Base-by-base conservation (phyloP, 352 stramenopile genomes). In the Peronospora destructor region DNA sequence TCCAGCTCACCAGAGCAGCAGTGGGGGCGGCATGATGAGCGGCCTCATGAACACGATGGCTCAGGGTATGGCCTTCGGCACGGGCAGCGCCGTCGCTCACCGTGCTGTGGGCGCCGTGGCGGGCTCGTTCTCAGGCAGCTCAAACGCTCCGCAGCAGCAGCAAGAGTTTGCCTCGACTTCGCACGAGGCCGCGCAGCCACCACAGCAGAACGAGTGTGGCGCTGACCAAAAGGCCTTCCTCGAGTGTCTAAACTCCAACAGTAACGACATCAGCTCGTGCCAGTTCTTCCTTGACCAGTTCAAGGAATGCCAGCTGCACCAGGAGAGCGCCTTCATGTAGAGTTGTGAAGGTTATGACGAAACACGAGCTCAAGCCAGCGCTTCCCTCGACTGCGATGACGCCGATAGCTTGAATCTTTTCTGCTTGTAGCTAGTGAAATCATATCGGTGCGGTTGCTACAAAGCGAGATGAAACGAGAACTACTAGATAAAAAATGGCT, bases 61-160 rank as follows among this genome's bases (percentile, higher is more conserved):
- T 17, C 85, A 97, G 72, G 95, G 95, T 54, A 98, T 98, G 88
- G 95, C 94, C n/a, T 98, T 98, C 67, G 95, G 95, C 62, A 98
- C 91, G 42, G 95, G 95, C 57, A 97, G 84, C 45, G 91, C 93
- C 28, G 96, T 98, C 53, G 95, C 94, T 13, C 95, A 98, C 66
- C 90, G 86, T 43, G 94, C 79, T 4, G 84, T 92, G n/a, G 77
- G 79, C 29, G 82, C 81, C 45, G 82, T 86, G 23, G 78, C 73
- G 12, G 66, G 68, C 52, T 87, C 78, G 60, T 73, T 94, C 53
- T 66, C 68, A 26, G 74, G 84, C 25, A 50, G 72, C 43, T 78
- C 68, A 46, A 71, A 85, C 23, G 65, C 64, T 7, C 63, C 75
- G 13, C 23, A 45, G 10, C 28, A 71, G 53, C 49, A 69, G n/a